Base-by-base conservation (phyloP, 2,329 filamentous ascomycete genomes). In the Sporothrix pallida region DNA sequence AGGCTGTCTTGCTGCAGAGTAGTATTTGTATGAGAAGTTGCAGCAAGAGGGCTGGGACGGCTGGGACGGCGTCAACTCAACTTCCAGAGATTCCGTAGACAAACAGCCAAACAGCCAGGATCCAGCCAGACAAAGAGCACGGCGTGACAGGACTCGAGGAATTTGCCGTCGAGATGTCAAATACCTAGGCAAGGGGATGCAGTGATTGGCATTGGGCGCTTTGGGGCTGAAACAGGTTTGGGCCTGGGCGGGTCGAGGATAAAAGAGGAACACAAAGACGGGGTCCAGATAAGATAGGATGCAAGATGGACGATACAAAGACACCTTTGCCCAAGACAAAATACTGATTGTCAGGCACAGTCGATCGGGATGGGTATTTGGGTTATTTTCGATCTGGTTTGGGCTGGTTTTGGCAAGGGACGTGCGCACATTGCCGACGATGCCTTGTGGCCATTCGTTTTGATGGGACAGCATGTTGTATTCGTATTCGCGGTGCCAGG, bases 191-290 rank as follows among this genome's bases (percentile, higher is more conserved):
- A 58, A 56, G 70, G 60, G 52, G 60, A 67, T 5, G 62, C 50
- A 44, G 72, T 52, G 72, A 69, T 72, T 74, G 72, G 72, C 50
- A 74, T 69, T 71, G 69, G 46, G 31, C 37, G 13, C 37, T 10
- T 23, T 48, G 70, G 31, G 54, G 73, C 73, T 74, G 73, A 72
- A 74, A 74, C 73, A 50, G 62, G 17, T 46, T 50, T 71, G 60
- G 73, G n/a, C 13, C 72, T 42, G 65, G 56, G 56, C 48, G 44
- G 68, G 56, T 52, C 72, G 54, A 68, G 68, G 50, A 52, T 62
- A 70, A 58, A 70, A 58, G 44, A 68, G 48, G 65, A 68, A 46
- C 31, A 46, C 37, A 42, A 17, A n/a, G 50, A 23, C 31, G 26
- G 67, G 48, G 26, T 20, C 62, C n/a, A 20, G 46, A 69, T 23